phyloP scores from a whole-genome alignment of 805 yeast species.

The Sporopachydermia quercuum region DNA sequence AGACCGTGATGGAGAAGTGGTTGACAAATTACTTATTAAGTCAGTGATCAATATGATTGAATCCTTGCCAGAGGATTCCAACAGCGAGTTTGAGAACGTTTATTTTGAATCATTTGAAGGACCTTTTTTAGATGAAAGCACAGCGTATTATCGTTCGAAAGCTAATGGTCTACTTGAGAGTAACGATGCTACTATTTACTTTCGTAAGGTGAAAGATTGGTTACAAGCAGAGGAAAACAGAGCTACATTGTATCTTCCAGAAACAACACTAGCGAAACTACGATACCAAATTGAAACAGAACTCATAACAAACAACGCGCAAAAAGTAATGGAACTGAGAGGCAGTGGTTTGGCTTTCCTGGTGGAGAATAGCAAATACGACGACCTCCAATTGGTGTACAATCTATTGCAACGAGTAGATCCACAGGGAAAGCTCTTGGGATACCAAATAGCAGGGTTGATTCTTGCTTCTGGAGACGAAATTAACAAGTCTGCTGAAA shows the following conservation, averaged over 20 bases:
- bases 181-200: slow-evolving; percentile 37
- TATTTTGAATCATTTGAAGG: slow-evolving; percentile 59
- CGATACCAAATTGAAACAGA: slow-evolving; percentile 41
- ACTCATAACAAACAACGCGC: slow-evolving; percentile 41
- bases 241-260: slow-evolving; percentile 37
- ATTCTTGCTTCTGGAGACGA: slow-evolving; percentile 33
- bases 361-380: slow-evolving; percentile 31
- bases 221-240: slow-evolving; percentile 50
- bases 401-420: slow-evolving; percentile 39
- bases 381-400: slow-evolving; percentile 33
- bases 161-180: slow-evolving; percentile 29
- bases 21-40: slow-evolving; percentile 44
- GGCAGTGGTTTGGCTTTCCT: slow-evolving; percentile 44
- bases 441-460: slow-evolving; percentile 29
- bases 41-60: slow-evolving; percentile 60
- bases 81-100: slow-evolving; percentile 33
- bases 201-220: slow-evolving; percentile 35
- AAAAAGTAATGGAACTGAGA: slow-evolving; percentile 34
- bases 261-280: slow-evolving; percentile 36
- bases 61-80: slow-evolving; percentile 31
- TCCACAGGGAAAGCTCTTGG: slow-evolving; percentile 32
- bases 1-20: slow-evolving; percentile 40
- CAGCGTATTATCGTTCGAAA: slow-evolving; percentile 34
- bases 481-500: slow-evolving; percentile 14
- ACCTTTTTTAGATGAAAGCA: slow-evolving; percentile 36